Conservation (phyloP, 345 rosid genomes). For the Camelina hispida region DNA sequence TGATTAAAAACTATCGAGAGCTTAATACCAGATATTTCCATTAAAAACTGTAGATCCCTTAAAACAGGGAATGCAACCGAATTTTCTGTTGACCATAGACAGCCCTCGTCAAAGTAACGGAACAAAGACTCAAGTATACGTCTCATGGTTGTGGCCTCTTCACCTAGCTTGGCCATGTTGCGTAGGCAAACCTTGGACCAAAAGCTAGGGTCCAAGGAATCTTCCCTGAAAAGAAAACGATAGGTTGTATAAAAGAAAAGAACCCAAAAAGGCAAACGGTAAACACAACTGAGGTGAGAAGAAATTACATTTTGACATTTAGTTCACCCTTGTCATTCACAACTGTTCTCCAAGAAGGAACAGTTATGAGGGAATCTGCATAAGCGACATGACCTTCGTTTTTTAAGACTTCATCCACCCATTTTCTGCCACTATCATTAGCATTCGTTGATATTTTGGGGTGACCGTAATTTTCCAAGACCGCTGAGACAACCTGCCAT, state of each 20-base stretch:
- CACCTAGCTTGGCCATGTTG: constrained; percentile 94
- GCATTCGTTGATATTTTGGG: constrained; percentile 52
- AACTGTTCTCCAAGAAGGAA: constrained; percentile 79
- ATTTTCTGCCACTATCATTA: constrained; percentile 54
- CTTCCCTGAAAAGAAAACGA: constrained; percentile 60
- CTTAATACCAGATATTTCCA: constrained; percentile 77
- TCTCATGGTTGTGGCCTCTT: constrained; percentile 88
- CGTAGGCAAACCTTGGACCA: constrained; percentile 94
- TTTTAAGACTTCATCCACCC: constrained; percentile 81
- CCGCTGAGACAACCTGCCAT: constrained; percentile 83
- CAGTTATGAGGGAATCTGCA: constrained; percentile 50
- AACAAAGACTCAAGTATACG: constrained; percentile 91
- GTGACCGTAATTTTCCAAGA: constrained; percentile 79
- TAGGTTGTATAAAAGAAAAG: constrained; percentile 21
- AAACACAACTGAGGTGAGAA: constrained; percentile 16
- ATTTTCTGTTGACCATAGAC: constrained; percentile 75
- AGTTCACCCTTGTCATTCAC: constrained; percentile 84
- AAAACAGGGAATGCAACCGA: constrained; percentile 83
- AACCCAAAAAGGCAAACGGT: constrained; percentile 9
- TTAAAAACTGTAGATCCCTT: constrained; percentile 84
- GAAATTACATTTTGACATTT: constrained; percentile 64
- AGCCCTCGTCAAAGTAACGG: constrained; percentile 74
- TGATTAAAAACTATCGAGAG: constrained; percentile 21
- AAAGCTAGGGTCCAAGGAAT: constrained; percentile 75
- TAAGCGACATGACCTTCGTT: constrained; percentile 66